Evolutionary conservation across 2,329 filamentous ascomycete species (phyloP).

Genomic region (Gyromitra esculenta): DNA sequence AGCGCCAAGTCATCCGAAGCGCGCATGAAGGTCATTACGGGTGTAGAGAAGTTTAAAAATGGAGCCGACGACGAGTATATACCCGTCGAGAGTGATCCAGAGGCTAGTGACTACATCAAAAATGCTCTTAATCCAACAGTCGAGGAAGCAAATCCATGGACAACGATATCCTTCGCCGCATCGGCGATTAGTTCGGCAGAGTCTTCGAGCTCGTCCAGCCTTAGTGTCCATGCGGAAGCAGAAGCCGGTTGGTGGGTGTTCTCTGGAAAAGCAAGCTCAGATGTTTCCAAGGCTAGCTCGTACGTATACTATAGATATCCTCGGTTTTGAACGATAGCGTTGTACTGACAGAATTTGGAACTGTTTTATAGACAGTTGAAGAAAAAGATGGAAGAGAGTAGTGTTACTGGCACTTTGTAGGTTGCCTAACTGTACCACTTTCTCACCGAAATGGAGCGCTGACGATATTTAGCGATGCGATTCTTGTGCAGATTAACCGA

Average conservation of each 20-base stretch:
- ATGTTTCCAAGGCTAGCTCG: background rate
- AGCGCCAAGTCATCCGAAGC: background rate
- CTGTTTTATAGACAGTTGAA: too few species aligned
- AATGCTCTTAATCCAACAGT: background rate
- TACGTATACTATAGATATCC: background rate
- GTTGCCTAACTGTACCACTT: background rate
- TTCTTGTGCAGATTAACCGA: slow-evolving; percentile 23
- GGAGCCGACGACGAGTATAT: background rate
- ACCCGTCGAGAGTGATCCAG: background rate
- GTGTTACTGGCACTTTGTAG: slow-evolving; percentile 12
- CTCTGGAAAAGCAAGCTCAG: background rate
- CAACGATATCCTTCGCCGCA: background rate
- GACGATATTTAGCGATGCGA: slow-evolving; percentile 4
- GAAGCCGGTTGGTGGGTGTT: background rate
- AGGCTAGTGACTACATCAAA: background rate
- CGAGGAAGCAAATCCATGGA: slow-evolving; percentile 10
- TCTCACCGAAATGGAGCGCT: background rate
- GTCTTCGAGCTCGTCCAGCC: background rate
- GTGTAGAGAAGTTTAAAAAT: background rate
- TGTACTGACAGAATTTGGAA: too few species aligned
- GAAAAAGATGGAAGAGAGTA: background rate
- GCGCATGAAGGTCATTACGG: slow-evolving; percentile 1
- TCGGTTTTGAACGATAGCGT: too few species aligned
- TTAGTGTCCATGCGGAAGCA: background rate
- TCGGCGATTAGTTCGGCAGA: background rate